phyloP scores from a whole-genome alignment of 1,284 basidiomycete species.

The Athelia sp. region DNA sequence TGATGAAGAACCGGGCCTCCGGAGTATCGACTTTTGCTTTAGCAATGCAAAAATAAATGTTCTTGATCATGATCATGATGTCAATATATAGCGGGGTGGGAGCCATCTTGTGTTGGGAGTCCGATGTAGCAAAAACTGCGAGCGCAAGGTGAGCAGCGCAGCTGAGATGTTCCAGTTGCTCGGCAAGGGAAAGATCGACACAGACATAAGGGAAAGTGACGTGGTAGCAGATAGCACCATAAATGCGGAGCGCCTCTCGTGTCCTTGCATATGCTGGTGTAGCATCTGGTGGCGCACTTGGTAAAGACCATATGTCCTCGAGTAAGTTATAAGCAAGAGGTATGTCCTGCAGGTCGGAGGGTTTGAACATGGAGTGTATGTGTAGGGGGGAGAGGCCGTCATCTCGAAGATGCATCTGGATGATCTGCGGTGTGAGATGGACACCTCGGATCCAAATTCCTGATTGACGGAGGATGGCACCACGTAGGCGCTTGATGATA shows the following conservation, averaged over 20 bases:
- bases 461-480: slow-evolving; percentile 18
- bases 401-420: slow-evolving; percentile 15
- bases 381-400: slow-evolving; percentile 7
- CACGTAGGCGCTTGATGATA: slow-evolving; percentile 25
- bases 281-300: slow-evolving; percentile 3
- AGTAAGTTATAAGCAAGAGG: slow-evolving; percentile 21
- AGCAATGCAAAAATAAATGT: slow-evolving; percentile 29
- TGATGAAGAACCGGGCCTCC: slow-evolving; percentile 23
- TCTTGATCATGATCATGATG: slow-evolving; percentile 34
- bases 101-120: slow-evolving; percentile 16
- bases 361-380: slow-evolving; percentile 21
- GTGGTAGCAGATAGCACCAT: slow-evolving; percentile 20
- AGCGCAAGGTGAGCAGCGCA: slow-evolving; percentile 25
- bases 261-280: slow-evolving; percentile 13
- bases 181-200: slow-evolving; percentile 24
- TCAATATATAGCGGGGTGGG: slow-evolving; percentile 27
- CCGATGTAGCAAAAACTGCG: slow-evolving; percentile 15
- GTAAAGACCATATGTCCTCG: slow-evolving; percentile 21
- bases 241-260: slow-evolving; percentile 15
- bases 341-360: slow-evolving; percentile 29
- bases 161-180: slow-evolving; percentile 31
- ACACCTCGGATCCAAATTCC: slow-evolving; percentile 20
- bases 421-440: slow-evolving; percentile 19
- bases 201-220: slow-evolving; percentile 27
- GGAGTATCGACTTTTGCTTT: slow-evolving; percentile 30